These are phyloP conservation scores for Niveomyces coronatus DNA, from an alignment of 2,329 filamentous ascomycete species.

Conservation along the genomic window DNA sequence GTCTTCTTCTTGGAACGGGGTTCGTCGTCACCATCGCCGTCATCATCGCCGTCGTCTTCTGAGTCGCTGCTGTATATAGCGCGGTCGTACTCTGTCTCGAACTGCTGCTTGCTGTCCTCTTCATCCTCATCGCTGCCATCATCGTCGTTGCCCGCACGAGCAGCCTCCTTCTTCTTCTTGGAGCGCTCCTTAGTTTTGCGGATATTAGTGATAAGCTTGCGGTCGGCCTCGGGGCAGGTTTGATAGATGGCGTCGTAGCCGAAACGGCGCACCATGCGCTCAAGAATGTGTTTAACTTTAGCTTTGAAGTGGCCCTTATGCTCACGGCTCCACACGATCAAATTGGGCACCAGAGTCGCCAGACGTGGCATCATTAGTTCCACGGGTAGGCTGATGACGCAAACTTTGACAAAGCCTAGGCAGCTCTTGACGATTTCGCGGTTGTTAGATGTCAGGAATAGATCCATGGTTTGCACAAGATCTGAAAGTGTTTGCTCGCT, in stretches of 20 bases:
- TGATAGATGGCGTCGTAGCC: conserved; percentile 72
- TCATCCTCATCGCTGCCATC: conserved; percentile 48
- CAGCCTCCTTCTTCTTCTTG: conserved; percentile 76
- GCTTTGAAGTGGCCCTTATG: conserved; percentile 95
- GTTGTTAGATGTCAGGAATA: conserved; percentile 94
- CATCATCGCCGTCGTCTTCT: conserved; percentile 40
- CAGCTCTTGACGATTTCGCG: conserved; percentile 93
- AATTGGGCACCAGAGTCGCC: conserved; percentile 68
- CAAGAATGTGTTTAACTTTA: conserved; percentile 96
- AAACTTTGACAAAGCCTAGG: conserved; percentile 93
- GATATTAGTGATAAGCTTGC: conserved; percentile 87
- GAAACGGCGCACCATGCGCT: conserved; percentile 86
- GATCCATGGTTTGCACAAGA: conserved; percentile 86
- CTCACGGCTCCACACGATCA: conserved; percentile 94
- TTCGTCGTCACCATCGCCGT: conserved; percentile 49
- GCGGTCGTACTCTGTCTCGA: conserved; percentile 90
- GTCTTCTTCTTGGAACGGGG: conserved; percentile 31
- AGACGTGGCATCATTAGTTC: conserved; percentile 72
- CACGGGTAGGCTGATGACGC: conserved; percentile 73
- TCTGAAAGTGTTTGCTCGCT: conserved; percentile 63
- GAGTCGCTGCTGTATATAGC: conserved; percentile 81
- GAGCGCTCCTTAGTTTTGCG: conserved; percentile 86
- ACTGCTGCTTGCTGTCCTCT: conserved; percentile 44
- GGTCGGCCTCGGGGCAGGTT: conserved; percentile 74
- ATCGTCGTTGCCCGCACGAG: conserved; percentile 44